Evolutionary conservation across 352 stramenopile genomes (phyloP).

Genomic region (Phytophthora constricta): DNA sequence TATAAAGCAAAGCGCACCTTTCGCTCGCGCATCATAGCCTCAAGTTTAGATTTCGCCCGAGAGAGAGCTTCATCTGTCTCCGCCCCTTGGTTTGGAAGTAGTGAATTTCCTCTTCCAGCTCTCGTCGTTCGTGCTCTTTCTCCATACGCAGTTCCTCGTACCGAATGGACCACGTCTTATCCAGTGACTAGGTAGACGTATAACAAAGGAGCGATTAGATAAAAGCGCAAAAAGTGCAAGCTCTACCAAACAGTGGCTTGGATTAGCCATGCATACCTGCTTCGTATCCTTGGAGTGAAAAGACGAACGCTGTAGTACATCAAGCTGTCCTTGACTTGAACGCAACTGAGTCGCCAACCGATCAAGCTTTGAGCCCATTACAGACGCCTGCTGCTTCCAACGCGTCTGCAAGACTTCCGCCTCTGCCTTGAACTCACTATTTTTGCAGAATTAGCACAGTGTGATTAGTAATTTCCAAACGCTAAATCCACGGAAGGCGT

Average conservation of each 20-base stretch:
- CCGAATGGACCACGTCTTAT: slow-evolving; percentile 48
- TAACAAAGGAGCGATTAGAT: no score
- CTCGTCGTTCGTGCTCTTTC: slow-evolving; percentile 45
- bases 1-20: slow-evolving; percentile 21
- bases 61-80: slow-evolving; percentile 46
- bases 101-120: slow-evolving; percentile 54
- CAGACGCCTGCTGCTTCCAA: slow-evolving; percentile 53
- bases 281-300: slow-evolving; percentile 56
- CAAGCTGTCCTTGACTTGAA: slow-evolving; percentile 56
- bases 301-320: slow-evolving; percentile 49
- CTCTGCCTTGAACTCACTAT: slow-evolving; percentile 57
- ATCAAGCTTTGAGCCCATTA: slow-evolving; percentile 51
- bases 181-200: slow-evolving; percentile 22
- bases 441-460: neutral
- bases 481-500: no score
- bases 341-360: slow-evolving; percentile 49
- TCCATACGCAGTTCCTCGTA: slow-evolving; percentile 57
- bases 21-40: slow-evolving; percentile 33
- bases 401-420: slow-evolving; percentile 37
- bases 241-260: neutral
- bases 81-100: slow-evolving; percentile 39
- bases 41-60: slow-evolving; percentile 41
- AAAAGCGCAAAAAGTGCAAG: no score
- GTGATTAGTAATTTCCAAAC: neutral
- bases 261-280: slow-evolving; percentile 27